Base-by-base conservation (phyloP, 2,329 filamentous ascomycete species). In the Alternaria sp. region DNA sequence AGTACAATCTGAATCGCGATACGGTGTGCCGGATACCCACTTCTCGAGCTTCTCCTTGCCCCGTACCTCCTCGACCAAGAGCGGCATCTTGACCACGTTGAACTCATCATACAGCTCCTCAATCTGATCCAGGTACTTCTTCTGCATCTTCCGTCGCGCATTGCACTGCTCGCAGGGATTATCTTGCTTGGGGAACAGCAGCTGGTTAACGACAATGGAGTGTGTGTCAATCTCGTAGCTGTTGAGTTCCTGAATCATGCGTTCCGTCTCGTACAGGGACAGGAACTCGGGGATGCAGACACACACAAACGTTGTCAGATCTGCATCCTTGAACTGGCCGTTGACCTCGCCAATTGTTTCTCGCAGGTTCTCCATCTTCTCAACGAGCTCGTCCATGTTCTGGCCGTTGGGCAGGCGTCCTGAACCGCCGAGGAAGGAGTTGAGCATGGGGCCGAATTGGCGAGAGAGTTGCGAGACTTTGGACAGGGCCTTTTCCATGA, bases 61-160 rank as follows among this genome's bases (percentile, higher is more conserved):
- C 73, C 95, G 85, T 10, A 99, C 94, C 83, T 99, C 95, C 79
- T 99, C 94, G 1, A 97, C 92, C 61, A 99, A 82, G 74, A 99
- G 81, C 38, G 95, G 95, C 94, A 99, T 98, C 85, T 94, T 94
- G 70, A 99, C 94, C 40, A 99, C 94, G 78, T 99, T 97, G 84
- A 99, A 99, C 80, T 99, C 95, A 76, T 97, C 94, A 78, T 99
- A 99, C 60, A 99, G 83, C 83, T 99, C 95, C 81, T 97, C 94
- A 74, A 98, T 98, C 85, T 99, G 94, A 77, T 98, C 94, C 44
- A 99, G 86, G 78, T 99, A 99, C 84, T 99, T 99, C 85, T 93
- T 95, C 85, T 99, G 95, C 95, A 99, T 99, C 85, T 96, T 96
- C 75, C 94, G 86, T 67, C 95, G 85, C 46, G 95, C 92, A 77